A percentile compares a stretch with the other conserved stretches of the same genome.
Evolutionary conservation across 2,329 filamentous ascomycete species (phyloP).

Genomic region (Orbilia brochopaga): DNA sequence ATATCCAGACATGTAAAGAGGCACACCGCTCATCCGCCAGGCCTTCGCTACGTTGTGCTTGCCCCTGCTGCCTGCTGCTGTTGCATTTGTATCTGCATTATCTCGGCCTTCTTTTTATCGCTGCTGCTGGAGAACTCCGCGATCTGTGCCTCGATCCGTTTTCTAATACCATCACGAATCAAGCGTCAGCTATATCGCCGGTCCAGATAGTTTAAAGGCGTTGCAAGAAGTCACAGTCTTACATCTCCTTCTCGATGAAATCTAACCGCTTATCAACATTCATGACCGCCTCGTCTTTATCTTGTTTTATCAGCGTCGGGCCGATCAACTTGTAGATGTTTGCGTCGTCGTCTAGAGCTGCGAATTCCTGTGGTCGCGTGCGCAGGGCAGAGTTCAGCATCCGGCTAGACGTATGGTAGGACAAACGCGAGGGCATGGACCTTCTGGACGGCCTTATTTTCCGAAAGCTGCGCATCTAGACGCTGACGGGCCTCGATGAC

Average conservation of each 20-base stretch:
- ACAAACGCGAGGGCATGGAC: slow-evolving; percentile 60
- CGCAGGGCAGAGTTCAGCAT: not conserved
- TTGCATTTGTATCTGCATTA: slow-evolving; percentile 61
- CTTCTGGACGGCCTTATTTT: slow-evolving; percentile 86
- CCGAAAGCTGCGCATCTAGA: slow-evolving; percentile 90
- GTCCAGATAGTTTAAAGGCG: not conserved
- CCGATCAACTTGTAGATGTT: slow-evolving; percentile 96
- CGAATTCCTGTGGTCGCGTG: slow-evolving; percentile 72
- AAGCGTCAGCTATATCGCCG: slow-evolving; percentile 24
- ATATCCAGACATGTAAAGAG: slow-evolving; percentile 19
- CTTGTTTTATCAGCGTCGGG: slow-evolving; percentile 91
- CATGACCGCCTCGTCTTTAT: slow-evolving; percentile 84
- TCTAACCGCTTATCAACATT: slow-evolving; percentile 89
- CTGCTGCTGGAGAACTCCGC: slow-evolving; percentile 69
- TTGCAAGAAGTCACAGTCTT: slow-evolving; percentile 56
- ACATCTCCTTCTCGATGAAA: slow-evolving; percentile 95
- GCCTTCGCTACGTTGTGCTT: slow-evolving; percentile 17
- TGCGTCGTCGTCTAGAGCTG: slow-evolving; percentile 76
- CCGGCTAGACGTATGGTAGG: not conserved
- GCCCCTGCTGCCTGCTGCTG: slow-evolving; percentile 55
- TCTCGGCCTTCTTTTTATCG: slow-evolving; percentile 70
- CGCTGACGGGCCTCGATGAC: slow-evolving; percentile 81
- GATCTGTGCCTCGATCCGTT: slow-evolving; percentile 71
- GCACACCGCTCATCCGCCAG: not conserved
- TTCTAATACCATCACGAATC: slow-evolving; percentile 60